Evolutionary conservation across 148 eudicot species (phyloP), one percentile per base, ranked within the genome.

Genomic region (Dianthus caryophyllus): DNA sequence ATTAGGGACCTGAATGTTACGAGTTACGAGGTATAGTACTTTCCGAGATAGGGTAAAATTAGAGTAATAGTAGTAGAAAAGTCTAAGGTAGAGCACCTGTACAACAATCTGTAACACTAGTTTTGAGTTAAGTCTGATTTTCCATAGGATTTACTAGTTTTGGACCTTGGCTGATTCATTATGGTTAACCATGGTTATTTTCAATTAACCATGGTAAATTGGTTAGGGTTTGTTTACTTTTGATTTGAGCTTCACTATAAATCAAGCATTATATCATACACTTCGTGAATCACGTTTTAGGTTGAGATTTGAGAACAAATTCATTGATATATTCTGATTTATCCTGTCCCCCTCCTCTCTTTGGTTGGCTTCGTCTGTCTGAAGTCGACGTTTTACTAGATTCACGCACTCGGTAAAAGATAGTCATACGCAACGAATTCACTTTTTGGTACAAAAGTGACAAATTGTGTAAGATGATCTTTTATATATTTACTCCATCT

Each of bases 21-120:
- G n/a, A n/a, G n/a, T 30, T 9, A 26, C 18, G 50, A 64, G 73
- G 38, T 70, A 31, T 62, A 46, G 22, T 70, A 47, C 61, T 22
- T 64, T 36, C 17, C 11, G 17, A 58, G 65, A 47, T 36, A 49
- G 78, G 69, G 50, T 44, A 58, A 54, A 65, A 30, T 43, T 47
- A 58, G 16, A 31, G 9, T 38, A 41, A 39, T 39, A 30, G 65
- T 61, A 11, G 48, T 54, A n/a, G n/a, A n/a, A n/a, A n/a, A 12
- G 12, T 25, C 13, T 54, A 2, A 49, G 52, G 6, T 16, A 17
- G 9, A 49, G 52, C n/a, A 36, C 25, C 64, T 2, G 49, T 61
- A 11, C 16, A 61, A 59, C 64, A 59, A 18, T 59, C 64, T 36
- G 64, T 59, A 54, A 25, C n/a, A n/a, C n/a, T n/a, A n/a, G n/a